Percentiles rank a stretch among this genome's conserved stretches.
These are phyloP conservation scores for Gilbertella persicaria DNA, from an alignment of 371 early-diverging fungal genomes.

Conservation along the genomic window DNA sequence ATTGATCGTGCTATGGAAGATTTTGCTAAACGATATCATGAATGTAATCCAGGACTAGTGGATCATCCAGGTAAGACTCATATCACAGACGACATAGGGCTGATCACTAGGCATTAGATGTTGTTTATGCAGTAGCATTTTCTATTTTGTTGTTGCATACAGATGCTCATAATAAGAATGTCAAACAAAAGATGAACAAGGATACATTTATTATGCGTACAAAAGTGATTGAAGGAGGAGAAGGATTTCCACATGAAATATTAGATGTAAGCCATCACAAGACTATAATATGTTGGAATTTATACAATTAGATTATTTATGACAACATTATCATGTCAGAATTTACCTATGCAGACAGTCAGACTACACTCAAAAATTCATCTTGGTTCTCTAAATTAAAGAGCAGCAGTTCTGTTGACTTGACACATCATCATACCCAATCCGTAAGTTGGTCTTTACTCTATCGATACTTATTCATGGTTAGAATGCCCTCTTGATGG, in stretches of 20 bases:
- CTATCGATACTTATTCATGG: conserved; percentile 1
- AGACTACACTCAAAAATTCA: conserved; percentile 36
- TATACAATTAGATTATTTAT: conserved; percentile 62
- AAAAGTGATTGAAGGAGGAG: conserved; percentile 65
- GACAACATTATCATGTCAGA: conserved; percentile 69
- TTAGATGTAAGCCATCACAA: conserved; percentile 57
- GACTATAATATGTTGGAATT: neutral
- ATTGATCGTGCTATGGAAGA: conserved; percentile 87
- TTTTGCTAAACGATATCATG: conserved; percentile 81
- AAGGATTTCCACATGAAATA: conserved; percentile 69
- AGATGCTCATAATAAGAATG: conserved; percentile 89
- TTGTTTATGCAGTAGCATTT: conserved; percentile 82
- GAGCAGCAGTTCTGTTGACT: conserved; percentile 13
- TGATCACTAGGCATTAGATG: too few relatives aligned
- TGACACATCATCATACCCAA: conserved; percentile 3
- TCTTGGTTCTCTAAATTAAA: conserved; percentile 42
- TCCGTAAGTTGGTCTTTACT: conserved; percentile 12
- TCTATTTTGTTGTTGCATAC: conserved; percentile 89
- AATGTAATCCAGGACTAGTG: conserved; percentile 70
- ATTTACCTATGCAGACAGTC: conserved; percentile 58
- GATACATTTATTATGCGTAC: conserved; percentile 80
- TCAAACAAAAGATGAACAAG: conserved; percentile 83
- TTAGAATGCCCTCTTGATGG: conserved; percentile 22
- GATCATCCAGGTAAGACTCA: conserved; percentile 63
- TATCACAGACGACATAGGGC: too few relatives aligned